Percentiles rank a stretch among this genome's conserved stretches.
These are phyloP conservation scores for Fusarium setosum DNA, from an alignment of 2,329 filamentous ascomycete genomes.

Conservation along the genomic window DNA sequence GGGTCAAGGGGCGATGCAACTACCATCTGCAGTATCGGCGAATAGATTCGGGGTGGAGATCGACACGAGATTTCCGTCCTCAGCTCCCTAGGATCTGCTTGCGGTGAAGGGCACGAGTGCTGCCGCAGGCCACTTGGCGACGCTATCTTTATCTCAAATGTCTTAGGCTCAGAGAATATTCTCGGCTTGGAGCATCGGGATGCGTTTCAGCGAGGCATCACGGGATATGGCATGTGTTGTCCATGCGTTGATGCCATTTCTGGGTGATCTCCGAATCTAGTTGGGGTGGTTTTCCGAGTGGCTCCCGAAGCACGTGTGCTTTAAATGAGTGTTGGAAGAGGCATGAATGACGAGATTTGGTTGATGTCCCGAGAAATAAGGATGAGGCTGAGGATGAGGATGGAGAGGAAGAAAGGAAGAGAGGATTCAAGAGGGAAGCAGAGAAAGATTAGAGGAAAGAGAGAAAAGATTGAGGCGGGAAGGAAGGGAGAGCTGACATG, in stretches of 20 bases:
- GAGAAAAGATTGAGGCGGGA: background rate
- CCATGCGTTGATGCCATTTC: constrained; percentile 8
- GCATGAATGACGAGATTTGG: background rate
- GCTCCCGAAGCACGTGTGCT: background rate
- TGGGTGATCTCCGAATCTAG: constrained; percentile 20
- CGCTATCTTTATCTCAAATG: constrained; percentile 22
- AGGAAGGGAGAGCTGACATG: constrained; percentile 13
- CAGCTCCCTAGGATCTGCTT: constrained; percentile 3
- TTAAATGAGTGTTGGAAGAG: background rate
- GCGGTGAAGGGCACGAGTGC: constrained; percentile 7
- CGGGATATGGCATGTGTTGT: constrained; percentile 6
- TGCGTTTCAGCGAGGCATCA: constrained; percentile 29
- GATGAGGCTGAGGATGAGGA: too few species aligned
- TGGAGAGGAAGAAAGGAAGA: background rate
- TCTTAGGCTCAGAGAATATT: constrained; percentile 5
- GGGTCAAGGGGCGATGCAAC: constrained; percentile 20
- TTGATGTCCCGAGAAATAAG: too few species aligned
- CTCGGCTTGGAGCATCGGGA: background rate
- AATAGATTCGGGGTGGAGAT: constrained; percentile 22
- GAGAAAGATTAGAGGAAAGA: background rate
- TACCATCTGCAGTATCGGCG: constrained; percentile 26
- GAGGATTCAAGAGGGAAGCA: background rate
- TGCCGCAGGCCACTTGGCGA: constrained; percentile 20
- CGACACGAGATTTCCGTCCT: constrained; percentile 9
- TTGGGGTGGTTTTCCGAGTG: background rate